phyloP scores from a whole-genome alignment of 805 yeast species.

The Ogataea nakhonphanomensis region DNA sequence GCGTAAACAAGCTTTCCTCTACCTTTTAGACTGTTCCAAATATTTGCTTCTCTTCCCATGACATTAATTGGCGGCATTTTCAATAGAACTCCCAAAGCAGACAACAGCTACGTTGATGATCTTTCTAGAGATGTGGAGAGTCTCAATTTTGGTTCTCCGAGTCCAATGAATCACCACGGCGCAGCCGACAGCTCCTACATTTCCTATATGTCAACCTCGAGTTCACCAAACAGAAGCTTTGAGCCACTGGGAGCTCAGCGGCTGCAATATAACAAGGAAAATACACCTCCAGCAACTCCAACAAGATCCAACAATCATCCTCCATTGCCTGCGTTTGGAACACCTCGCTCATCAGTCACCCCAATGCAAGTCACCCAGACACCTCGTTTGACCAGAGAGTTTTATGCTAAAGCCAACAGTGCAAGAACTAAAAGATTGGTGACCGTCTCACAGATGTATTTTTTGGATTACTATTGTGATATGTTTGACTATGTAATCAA shows the following conservation, averaged over 20 bases:
- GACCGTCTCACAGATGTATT: constrained; percentile 89
- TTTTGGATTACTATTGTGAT: constrained; percentile 93
- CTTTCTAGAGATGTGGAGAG: constrained; percentile 34
- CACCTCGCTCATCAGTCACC: constrained; percentile 24
- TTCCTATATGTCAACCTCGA: constrained; percentile 29
- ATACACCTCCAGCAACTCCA: constrained; percentile 35
- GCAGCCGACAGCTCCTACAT: constrained; percentile 22
- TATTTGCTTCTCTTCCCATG: constrained; percentile 15
- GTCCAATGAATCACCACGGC: constrained; percentile 22
- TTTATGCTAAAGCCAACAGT: constrained; percentile 55
- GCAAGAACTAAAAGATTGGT: constrained; percentile 82
- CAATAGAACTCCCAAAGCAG: constrained; percentile 27
- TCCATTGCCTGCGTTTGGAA: constrained; percentile 17
- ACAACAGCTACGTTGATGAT: constrained; percentile 30
- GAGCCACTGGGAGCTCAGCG: constrained; percentile 24
- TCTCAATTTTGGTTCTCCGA: constrained; percentile 29
- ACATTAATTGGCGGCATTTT: constrained; percentile 32
- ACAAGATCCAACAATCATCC: constrained; percentile 21
- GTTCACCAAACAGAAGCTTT: constrained; percentile 31
- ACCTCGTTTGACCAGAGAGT: constrained; percentile 38
- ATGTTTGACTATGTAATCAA: constrained; percentile 88
- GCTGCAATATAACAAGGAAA: constrained; percentile 42
- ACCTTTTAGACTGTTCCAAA: constrained; percentile 1
- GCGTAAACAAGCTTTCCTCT: constrained; percentile 5
- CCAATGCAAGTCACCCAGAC: constrained; percentile 23